A percentile compares a stretch with the other conserved stretches of the same genome.
Evolutionary conservation across 2,329 filamentous ascomycete species (phyloP).

Genomic region (Magnaporthiopsis incrustans): DNA sequence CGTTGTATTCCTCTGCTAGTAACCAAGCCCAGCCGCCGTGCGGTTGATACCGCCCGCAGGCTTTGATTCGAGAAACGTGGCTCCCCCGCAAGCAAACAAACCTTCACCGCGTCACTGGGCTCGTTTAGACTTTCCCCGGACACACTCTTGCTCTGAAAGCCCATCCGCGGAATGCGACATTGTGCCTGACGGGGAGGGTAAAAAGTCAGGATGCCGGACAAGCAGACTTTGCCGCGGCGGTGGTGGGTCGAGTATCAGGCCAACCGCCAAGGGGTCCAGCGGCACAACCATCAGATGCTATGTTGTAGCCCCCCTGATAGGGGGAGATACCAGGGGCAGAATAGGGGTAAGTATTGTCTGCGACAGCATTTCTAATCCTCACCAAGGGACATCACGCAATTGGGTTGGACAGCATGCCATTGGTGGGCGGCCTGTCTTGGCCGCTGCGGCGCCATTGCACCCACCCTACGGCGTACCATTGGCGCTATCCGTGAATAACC

Average conservation of each 20-base stretch:
- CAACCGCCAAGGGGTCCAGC: not conserved
- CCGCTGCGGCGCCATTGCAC: not conserved
- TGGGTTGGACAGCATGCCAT: not conserved
- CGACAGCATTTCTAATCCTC: too few relatives aligned
- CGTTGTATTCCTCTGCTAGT: too few relatives aligned
- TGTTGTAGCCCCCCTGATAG: too few relatives aligned
- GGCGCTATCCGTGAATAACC: not conserved
- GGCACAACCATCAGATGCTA: too few relatives aligned
- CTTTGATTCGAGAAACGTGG: not conserved
- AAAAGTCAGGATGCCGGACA: not conserved
- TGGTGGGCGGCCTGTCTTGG: not conserved
- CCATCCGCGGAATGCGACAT: not conserved
- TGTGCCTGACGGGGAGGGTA: not conserved
- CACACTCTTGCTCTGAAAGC: not conserved
- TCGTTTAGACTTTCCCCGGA: not conserved
- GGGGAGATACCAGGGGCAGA: too few relatives aligned
- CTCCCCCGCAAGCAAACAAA: not conserved
- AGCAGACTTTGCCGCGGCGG: not conserved
- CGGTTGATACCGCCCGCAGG: too few relatives aligned
- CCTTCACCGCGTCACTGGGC: not conserved
- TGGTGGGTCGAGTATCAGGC: not conserved
- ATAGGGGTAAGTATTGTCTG: too few relatives aligned
- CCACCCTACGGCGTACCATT: not conserved
- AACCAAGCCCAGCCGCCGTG: too few relatives aligned
- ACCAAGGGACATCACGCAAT: not conserved